Conservation (phyloP, 2,329 filamentous ascomycete genomes). For the Exophiala lecanii-corni region DNA sequence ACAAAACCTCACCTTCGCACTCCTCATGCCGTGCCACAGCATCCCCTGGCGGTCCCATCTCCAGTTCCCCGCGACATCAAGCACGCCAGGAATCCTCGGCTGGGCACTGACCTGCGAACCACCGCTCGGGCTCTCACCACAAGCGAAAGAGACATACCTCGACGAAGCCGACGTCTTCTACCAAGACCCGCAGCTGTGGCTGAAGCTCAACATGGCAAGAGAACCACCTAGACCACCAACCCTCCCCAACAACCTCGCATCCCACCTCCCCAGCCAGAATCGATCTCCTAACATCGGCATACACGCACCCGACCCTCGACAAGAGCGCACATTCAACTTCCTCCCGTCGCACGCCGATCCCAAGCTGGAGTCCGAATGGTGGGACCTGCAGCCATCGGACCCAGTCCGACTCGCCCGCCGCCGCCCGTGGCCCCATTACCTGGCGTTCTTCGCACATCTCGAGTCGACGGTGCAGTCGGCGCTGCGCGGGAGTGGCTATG, state of each 20-base stretch:
- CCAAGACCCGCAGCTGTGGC: conserved; percentile 55
- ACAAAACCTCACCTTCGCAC: conserved; percentile 55
- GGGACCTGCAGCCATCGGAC: conserved; percentile 3
- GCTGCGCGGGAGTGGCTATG: conserved; percentile 47
- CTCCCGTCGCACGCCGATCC: neutral
- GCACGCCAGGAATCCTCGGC: conserved; percentile 54
- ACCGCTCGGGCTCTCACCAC: conserved; percentile 61
- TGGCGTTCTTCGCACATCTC: conserved; percentile 54
- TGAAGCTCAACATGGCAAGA: conserved; percentile 50
- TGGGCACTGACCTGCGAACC: conserved; percentile 90
- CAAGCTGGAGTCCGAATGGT: neutral
- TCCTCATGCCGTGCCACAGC: conserved; percentile 92
- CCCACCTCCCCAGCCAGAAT: conserved; percentile 27
- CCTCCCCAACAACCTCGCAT: neutral
- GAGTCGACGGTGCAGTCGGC: conserved; percentile 45
- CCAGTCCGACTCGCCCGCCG: conserved; percentile 3
- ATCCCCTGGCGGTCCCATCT: conserved; percentile 93
- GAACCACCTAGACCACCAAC: conserved; percentile 6
- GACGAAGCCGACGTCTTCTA: conserved; percentile 95
- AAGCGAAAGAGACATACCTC: conserved; percentile 63
- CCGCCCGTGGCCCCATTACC: conserved; percentile 43
- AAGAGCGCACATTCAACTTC: conserved; percentile 7
- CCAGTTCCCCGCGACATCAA: conserved; percentile 53
- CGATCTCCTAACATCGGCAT: conserved; percentile 32
- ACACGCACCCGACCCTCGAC: conserved; percentile 25